Base-by-base conservation (phyloP, 257 asterid genomes). In the Primulina tabacum region DNA sequence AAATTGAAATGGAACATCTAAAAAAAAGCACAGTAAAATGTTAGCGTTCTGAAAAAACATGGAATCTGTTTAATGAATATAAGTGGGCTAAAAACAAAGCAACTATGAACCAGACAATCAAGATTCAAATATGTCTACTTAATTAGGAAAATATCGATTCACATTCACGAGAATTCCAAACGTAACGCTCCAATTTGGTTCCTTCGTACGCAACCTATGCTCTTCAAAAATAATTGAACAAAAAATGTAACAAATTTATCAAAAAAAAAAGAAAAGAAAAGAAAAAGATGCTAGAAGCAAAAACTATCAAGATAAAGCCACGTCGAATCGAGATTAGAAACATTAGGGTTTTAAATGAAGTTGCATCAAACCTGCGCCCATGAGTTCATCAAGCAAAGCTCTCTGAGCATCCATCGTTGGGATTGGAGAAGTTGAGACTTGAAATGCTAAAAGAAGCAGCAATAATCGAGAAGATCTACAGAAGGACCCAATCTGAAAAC, bases 371-470 rank as follows among this genome's bases (percentile, higher is more conserved):
- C 97, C 95, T 76, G 93, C 80, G 80, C 97, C 97, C 94, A 90
- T 88, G 82, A 90, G 97, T 82, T 90, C 97, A 77, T 90, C 97
- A 18, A 90, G 95, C 81, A 90, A 78, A 77, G 97, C 95, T 82
- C 97, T 86, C 80, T 90, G 97, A 73, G 97, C 97, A 75, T 90
- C 95, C 97, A 90, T 90, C 74, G 65, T 68, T 71, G 24, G 38
- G 71, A 59, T 65, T 67, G 65, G 62, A 69, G 57, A 40, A 29
- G 34, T 52, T 29, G 69, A 64, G 67, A 32, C 79, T 43, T 8
- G 35, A 72, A 67, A 35, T 62, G 28, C 18, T 21, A 11, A 52
- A 2, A 34, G 53, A 9, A 64, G 55, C 55, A 14, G 55, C 55
- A 43, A 14, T 1, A 43, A 43, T 14, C n/a, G 6, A 43, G 4